phyloP scores from a whole-genome alignment of 1,284 basidiomycete genomes.

The Gymnopus androsaceus region DNA sequence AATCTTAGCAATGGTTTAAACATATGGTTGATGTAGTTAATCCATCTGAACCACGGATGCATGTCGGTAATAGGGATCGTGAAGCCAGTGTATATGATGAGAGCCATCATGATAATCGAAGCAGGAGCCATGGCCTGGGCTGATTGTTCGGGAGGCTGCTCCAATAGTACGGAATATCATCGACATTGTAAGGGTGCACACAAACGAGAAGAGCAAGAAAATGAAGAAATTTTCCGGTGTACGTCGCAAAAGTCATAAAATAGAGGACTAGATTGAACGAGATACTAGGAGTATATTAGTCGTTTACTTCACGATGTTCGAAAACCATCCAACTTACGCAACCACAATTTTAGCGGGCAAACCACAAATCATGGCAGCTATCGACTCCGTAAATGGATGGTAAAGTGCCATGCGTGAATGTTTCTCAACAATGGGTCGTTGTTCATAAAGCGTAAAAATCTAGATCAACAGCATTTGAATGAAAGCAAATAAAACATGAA shows the following conservation, averaged over 20 bases:
- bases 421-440: constrained; percentile 47
- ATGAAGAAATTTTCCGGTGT: constrained; percentile 21
- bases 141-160: constrained; percentile 39
- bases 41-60: constrained; percentile 35
- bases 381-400: constrained; percentile 24
- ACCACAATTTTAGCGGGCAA: constrained; percentile 25
- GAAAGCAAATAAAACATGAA: neutral
- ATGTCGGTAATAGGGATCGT: constrained; percentile 20
- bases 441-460: constrained; percentile 31
- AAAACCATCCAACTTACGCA: constrained; percentile 4
- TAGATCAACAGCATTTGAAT: neutral
- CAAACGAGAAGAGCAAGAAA: constrained; percentile 38
- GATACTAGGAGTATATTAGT: neutral
- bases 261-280: constrained; percentile 17
- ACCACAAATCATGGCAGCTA: constrained; percentile 28
- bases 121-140: constrained; percentile 43
- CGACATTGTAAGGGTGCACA: constrained; percentile 41
- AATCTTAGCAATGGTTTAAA: too few relatives aligned
- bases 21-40: constrained; percentile 48
- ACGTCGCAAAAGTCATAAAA: constrained; percentile 20
- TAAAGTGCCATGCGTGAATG: constrained; percentile 22
- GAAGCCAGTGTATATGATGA: constrained; percentile 41
- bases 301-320: neutral
- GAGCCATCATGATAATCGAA: constrained; percentile 40
- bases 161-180: constrained; percentile 49